Percentiles rank a stretch among this genome's conserved stretches.
Evolutionary conservation across 208 protist species (phyloP).

Genomic region (Polymyxa betae): DNA sequence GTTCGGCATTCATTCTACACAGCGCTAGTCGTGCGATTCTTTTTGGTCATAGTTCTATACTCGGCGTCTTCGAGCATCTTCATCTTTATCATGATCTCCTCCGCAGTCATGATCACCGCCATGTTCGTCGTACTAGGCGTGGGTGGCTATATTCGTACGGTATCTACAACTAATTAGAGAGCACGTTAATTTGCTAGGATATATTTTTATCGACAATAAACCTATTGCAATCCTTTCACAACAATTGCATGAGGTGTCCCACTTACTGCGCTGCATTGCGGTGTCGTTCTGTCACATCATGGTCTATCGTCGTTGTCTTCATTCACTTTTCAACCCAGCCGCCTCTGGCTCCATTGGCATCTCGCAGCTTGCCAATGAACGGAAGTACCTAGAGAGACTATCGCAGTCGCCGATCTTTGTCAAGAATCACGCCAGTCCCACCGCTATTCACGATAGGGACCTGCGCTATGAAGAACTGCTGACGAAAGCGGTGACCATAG

Average conservation of each 20-base stretch:
- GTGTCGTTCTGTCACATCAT: no score
- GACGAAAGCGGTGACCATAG: neutral
- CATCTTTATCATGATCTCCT: neutral
- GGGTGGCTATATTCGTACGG: neutral
- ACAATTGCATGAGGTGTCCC: no score
- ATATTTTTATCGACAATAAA: no score
- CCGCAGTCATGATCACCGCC: neutral
- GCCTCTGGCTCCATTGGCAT: no score
- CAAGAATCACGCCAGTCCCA: neutral
- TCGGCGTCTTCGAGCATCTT: neutral
- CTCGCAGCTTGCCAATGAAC: neutral
- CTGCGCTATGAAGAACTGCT: conserved; percentile 8
- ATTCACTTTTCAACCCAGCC: no score
- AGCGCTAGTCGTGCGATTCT: neutral
- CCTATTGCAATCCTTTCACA: no score
- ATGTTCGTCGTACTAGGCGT: neutral
- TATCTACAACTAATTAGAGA: no score
- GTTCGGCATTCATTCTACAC: neutral
- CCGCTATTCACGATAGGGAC: neutral
- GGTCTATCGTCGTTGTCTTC: no score
- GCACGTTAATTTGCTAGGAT: no score
- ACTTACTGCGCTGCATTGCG: no score
- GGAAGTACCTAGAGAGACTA: neutral
- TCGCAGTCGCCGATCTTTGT: neutral
- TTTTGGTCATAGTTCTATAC: neutral